phyloP scores from a whole-genome alignment of 2,329 filamentous ascomycete genomes.

The Pseudogymnoascus destructans region DNA sequence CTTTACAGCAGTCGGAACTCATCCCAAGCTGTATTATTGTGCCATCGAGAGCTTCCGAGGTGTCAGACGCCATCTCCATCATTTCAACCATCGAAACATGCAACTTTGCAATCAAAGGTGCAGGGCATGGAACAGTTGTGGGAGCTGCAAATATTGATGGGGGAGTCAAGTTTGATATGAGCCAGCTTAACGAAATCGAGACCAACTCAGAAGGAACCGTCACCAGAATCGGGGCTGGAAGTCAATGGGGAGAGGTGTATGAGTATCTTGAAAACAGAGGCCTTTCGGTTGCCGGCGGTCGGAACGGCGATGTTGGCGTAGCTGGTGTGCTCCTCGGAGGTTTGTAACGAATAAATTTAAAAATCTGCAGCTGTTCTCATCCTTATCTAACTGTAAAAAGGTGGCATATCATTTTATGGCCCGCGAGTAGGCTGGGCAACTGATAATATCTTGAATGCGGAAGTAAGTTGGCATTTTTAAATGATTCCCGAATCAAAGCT shows the following conservation, averaged over 20 bases:
- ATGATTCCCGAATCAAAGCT: neutral
- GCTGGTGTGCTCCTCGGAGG: conserved; percentile 13
- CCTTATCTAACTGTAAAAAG: neutral
- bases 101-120: conserved; percentile 11
- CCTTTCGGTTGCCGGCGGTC: conserved; percentile 11
- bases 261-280: conserved; percentile 8
- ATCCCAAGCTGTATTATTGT: conserved; percentile 10
- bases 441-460: conserved; percentile 9
- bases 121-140: neutral
- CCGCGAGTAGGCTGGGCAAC: neutral
- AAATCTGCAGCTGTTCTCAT: too few species aligned
- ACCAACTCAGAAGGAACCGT: conserved; percentile 1
- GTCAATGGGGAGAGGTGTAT: conserved; percentile 10
- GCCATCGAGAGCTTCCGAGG: conserved; percentile 4
- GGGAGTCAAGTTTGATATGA: conserved; percentile 13
- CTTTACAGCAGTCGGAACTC: neutral
- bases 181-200: conserved; percentile 2
- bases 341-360: neutral
- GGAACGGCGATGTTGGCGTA: conserved; percentile 11
- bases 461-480: neutral
- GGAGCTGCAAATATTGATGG: conserved; percentile 11
- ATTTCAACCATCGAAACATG: conserved; percentile 22
- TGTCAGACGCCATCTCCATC: conserved; percentile 8
- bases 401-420: conserved; percentile 10
- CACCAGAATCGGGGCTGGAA: neutral